Evolutionary conservation across 345 rosid genomes (phyloP).

Genomic region (Ceriops tagal): DNA sequence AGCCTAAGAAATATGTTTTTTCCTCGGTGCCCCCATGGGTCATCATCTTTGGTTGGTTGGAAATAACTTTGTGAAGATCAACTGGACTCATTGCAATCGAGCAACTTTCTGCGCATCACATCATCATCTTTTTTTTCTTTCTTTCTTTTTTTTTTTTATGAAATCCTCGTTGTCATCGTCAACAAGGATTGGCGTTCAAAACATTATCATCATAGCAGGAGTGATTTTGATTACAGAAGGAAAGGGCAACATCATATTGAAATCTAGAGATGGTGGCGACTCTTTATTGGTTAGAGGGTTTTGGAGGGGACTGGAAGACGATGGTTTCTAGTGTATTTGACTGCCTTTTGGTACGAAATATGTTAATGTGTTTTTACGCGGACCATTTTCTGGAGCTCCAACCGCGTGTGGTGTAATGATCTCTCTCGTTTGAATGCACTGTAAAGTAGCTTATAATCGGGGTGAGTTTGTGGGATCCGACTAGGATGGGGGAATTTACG

Average conservation of each 20-base stretch:
- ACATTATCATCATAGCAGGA: too few relatives aligned
- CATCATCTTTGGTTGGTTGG: not conserved
- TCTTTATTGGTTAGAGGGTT: not conserved
- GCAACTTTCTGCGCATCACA: not conserved
- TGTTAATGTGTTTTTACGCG: not conserved
- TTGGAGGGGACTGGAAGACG: not conserved
- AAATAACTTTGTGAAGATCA: not conserved
- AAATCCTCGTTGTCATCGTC: too few relatives aligned
- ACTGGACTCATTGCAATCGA: not conserved
- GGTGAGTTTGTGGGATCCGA: constrained; percentile 34
- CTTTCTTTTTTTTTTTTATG: too few relatives aligned
- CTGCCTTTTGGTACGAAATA: constrained; percentile 13
- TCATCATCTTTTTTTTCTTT: not conserved
- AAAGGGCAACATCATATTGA: too few relatives aligned
- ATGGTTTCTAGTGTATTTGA: constrained; percentile 14
- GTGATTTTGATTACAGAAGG: too few relatives aligned
- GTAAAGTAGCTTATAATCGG: too few relatives aligned
- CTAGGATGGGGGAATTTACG: constrained; percentile 35
- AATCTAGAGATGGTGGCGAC: not conserved
- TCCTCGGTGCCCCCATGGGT: not conserved
- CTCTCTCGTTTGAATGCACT: too few relatives aligned
- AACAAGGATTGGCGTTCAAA: not conserved
- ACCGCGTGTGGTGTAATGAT: not conserved
- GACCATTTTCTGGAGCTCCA: not conserved
- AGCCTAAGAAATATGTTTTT: constrained; percentile 10